phyloP scores from a whole-genome alignment of 352 stramenopile genomes.

The Phytophthora podocarpi region DNA sequence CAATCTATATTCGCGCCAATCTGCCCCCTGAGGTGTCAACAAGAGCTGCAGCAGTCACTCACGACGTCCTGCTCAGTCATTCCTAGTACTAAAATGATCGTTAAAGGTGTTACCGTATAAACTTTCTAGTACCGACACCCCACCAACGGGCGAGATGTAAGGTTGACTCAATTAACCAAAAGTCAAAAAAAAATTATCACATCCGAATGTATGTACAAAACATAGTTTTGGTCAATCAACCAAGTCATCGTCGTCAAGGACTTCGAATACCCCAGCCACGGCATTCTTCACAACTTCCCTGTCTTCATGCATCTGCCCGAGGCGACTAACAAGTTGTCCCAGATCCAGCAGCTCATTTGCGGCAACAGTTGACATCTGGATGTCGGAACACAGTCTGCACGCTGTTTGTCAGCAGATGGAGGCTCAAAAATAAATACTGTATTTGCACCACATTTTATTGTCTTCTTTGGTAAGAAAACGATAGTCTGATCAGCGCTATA shows the following conservation, averaged over 20 bases:
- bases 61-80: too few species aligned
- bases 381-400: too few species aligned
- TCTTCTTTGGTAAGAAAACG: constrained; percentile 35
- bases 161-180: not conserved
- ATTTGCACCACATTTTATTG: constrained; percentile 9
- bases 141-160: not conserved
- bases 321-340: not conserved
- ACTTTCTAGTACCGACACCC: not conserved
- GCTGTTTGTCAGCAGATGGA: not conserved
- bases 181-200: too few species aligned
- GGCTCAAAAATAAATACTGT: constrained; percentile 9
- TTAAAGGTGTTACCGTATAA: too few species aligned
- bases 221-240: not conserved
- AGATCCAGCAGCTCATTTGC: not conserved
- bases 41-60: too few species aligned
- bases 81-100: too few species aligned
- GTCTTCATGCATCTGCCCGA: not conserved
- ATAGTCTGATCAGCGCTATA: constrained; percentile 39
- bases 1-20: too few species aligned
- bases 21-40: too few species aligned
- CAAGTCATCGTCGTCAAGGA: not conserved
- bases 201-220: not conserved
- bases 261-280: not conserved
- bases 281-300: not conserved
- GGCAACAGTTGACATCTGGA: not conserved